These are phyloP conservation scores for Caloboletus inedulis DNA, from an alignment of 1,284 basidiomycete species.

Conservation along the genomic window DNA sequence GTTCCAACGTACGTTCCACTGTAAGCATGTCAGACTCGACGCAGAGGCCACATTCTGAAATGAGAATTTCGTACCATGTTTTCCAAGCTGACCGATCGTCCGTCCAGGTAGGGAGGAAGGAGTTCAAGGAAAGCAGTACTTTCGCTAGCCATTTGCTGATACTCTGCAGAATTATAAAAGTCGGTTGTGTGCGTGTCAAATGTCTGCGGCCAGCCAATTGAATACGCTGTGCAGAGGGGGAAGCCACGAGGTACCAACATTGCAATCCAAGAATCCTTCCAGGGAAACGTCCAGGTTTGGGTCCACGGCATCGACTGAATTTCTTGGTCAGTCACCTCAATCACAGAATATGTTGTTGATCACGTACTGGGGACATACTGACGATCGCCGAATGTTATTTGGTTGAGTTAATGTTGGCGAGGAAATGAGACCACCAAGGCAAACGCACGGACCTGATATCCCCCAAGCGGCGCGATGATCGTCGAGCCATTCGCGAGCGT, in stretches of 20 bases:
- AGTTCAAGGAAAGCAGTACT: conserved; percentile 54
- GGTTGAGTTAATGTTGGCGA: background rate
- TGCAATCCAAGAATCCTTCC: conserved; percentile 63
- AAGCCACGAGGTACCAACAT: conserved; percentile 36
- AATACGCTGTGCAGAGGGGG: background rate
- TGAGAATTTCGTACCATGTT: conserved; percentile 54
- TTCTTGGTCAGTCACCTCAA: conserved; percentile 27
- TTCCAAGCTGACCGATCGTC: conserved; percentile 51
- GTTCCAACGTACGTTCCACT: conserved; percentile 58
- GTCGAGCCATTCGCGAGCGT: conserved; percentile 70
- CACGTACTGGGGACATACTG: conserved; percentile 61
- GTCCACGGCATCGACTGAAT: conserved; percentile 62
- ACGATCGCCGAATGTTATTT: background rate
- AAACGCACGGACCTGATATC: conserved; percentile 57
- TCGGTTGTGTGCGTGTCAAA: conserved; percentile 49
- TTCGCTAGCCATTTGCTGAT: conserved; percentile 48
- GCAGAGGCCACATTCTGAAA: background rate
- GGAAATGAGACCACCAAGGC: background rate
- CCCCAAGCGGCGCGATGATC: conserved; percentile 64
- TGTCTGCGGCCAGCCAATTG: conserved; percentile 38
- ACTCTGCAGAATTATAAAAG: conserved; percentile 53
- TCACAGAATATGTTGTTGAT: conserved; percentile 34
- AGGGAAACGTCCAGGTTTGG: conserved; percentile 58
- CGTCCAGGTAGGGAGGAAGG: conserved; percentile 56
- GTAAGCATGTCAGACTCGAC: conserved; percentile 9